Evolutionary conservation across 1,139 yeast species (phyloP).

Genomic region (Kodamaea suecica): DNA sequence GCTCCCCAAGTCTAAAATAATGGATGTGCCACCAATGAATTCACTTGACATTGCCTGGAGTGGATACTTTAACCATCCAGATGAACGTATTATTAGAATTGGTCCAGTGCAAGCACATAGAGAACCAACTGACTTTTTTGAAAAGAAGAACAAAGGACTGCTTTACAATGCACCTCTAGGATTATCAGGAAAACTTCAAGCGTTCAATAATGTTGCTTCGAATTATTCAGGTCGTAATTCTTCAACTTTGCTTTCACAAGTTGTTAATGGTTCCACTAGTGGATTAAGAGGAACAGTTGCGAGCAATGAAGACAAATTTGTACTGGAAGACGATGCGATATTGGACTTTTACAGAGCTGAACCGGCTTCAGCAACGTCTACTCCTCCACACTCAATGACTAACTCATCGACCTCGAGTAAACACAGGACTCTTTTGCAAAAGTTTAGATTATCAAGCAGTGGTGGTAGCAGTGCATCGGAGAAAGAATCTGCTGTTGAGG

Average conservation of each 20-base stretch:
- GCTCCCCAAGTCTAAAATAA: conserved; percentile 23
- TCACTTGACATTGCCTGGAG: conserved; percentile 70
- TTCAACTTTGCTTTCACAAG: conserved; percentile 49
- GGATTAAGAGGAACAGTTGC: conserved; percentile 27
- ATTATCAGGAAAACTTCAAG: conserved; percentile 24
- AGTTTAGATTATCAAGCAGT: conserved; percentile 18
- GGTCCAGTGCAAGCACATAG: conserved; percentile 49
- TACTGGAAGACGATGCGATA: conserved; percentile 9
- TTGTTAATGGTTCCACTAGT: conserved; percentile 47
- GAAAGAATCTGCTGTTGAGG: conserved; percentile 3
- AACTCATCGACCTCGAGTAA: conserved; percentile 4
- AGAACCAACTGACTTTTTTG: conserved; percentile 47
- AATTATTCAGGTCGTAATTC: conserved; percentile 21
- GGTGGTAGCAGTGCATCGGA: conserved; percentile 2
- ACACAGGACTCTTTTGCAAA: conserved; percentile 15
- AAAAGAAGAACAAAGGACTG: conserved; percentile 54
- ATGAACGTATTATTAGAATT: conserved; percentile 68
- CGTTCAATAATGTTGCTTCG: conserved; percentile 10
- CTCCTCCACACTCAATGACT: conserved; percentile 1
- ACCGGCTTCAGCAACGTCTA: conserved; percentile 1
- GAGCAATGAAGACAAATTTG: conserved; percentile 13
- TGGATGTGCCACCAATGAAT: conserved; percentile 55
- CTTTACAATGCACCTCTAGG: conserved; percentile 62
- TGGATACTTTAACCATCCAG: conserved; percentile 51
- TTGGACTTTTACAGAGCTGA: conserved; percentile 1